Evolutionary conservation across 106 monocot species (phyloP).

Genomic region (Amphibolis antarctica): DNA sequence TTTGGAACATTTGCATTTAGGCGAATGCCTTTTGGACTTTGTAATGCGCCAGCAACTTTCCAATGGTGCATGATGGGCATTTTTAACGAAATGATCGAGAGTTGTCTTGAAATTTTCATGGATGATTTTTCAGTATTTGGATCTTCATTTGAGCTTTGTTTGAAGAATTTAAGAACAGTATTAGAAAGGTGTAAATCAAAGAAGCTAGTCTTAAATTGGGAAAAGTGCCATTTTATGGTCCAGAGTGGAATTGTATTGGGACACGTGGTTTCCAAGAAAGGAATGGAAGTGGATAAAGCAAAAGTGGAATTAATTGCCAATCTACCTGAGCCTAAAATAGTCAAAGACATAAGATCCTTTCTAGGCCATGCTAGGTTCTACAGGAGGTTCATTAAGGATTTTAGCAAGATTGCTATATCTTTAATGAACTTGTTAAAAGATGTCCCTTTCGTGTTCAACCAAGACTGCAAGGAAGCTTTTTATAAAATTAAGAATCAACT

Average conservation of each 20-base stretch:
- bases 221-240: slow-evolving; percentile 1
- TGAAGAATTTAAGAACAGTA: not conserved
- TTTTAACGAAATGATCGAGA: slow-evolving; percentile 5
- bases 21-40: not conserved
- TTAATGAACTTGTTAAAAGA: too few species aligned
- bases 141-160: slow-evolving; percentile 6
- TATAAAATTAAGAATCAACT: too few species aligned
- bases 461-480: too few species aligned
- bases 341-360: not conserved
- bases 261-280: not conserved
- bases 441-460: too few species aligned
- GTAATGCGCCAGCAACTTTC: not conserved
- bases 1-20: slow-evolving; percentile 1
- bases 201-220: not conserved
- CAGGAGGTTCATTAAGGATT: not conserved
- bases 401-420: too few species aligned
- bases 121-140: slow-evolving; percentile 9
- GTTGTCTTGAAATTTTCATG: slow-evolving; percentile 4
- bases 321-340: not conserved
- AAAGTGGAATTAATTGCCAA: not conserved
- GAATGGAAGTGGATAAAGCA: not conserved
- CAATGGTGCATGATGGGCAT: slow-evolving; percentile 5
- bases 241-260: not conserved
- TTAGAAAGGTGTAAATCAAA: too few species aligned
- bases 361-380: not conserved